These are phyloP conservation scores for Ramaria rubella DNA, from an alignment of 768 basidiomycete genomes.

Conservation along the genomic window DNA sequence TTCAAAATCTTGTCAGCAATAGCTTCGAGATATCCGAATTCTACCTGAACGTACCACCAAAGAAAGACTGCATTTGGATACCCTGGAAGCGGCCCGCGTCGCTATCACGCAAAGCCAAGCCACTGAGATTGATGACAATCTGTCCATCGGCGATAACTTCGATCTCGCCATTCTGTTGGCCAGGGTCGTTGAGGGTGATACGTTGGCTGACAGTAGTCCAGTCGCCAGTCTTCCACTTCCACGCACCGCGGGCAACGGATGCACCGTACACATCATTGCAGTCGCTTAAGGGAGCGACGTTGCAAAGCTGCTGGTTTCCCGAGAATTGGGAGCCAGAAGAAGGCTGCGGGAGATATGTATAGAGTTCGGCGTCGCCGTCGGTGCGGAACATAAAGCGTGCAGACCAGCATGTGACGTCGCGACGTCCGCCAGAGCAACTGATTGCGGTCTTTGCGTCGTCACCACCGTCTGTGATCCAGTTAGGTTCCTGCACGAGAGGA, in stretches of 20 bases:
- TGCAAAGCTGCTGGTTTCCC: conserved; percentile 42
- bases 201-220: conserved; percentile 24
- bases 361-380: conserved; percentile 65
- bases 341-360: conserved; percentile 25
- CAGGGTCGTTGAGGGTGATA: conserved; percentile 23
- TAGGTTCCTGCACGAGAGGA: not conserved
- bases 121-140: conserved; percentile 14
- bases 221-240: conserved; percentile 17
- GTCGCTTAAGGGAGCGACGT: conserved; percentile 23
- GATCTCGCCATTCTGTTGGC: conserved; percentile 23
- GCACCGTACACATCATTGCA: conserved; percentile 6
- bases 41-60: conserved; percentile 11
- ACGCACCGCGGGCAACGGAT: conserved; percentile 18
- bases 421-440: conserved; percentile 66
- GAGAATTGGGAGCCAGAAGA: conserved; percentile 8
- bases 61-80: conserved; percentile 12
- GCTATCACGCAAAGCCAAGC: conserved; percentile 8
- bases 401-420: conserved; percentile 72
- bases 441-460: conserved; percentile 24
- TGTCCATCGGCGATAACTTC: conserved; percentile 22
- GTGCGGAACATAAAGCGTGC: conserved; percentile 37
- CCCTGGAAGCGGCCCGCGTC: conserved; percentile 8
- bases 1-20: not conserved
- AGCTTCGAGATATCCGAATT: not conserved
- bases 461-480: conserved; percentile 39